Evolutionary conservation across 1,139 yeast genomes (phyloP), one percentile per base, ranked within the genome.

Genomic region (Diutina sp.): DNA sequence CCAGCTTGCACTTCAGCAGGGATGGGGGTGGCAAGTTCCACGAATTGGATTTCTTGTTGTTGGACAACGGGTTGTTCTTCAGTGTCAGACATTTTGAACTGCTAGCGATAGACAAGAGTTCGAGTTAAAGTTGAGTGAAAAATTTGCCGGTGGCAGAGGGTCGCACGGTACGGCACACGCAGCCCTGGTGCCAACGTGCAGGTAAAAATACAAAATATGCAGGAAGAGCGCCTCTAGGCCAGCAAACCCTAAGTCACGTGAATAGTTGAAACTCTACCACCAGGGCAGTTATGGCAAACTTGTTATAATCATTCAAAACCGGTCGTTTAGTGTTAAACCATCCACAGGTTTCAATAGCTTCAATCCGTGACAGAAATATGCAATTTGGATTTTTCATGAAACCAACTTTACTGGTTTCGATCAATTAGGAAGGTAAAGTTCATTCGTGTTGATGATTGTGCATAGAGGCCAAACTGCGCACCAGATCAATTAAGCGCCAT

Each of bases 1-100:
- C 96, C 97, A 76, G 87, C 90, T 80, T 90, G 95, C 71, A 95
- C 90, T 59, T 90, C 97, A 77, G 88, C 90, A 79, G 99, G 98
- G 76, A 93, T 90, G 71, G 91, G 81, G 68, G 97, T 91, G 69
- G 95, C 95, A 78, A 87, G 84, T 74, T 84, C 90, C 72, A 87
- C 90, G 69, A 85, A 82, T 74, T 84, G 82, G 74, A 85, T 82
- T 77, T 84, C 86, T 71, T 79, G 82, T 79, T 85, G 90, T 32
- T 50, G 41, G 70, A 79, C 80, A 68, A 79, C 81, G 73, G 85
- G 85, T 67, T 73, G 77, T 68, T 77, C 78, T 71, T 77, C 82
- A 68, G 71, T 79, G 77, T 76, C 80, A 72, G 80, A 76, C 80
- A 76, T 76, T 64, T 55, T 60, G 48, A 30, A 46, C 50, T 28